Conservation (phyloP, 495 filamentous ascomycete species). For the Podospora tetraspora region DNA sequence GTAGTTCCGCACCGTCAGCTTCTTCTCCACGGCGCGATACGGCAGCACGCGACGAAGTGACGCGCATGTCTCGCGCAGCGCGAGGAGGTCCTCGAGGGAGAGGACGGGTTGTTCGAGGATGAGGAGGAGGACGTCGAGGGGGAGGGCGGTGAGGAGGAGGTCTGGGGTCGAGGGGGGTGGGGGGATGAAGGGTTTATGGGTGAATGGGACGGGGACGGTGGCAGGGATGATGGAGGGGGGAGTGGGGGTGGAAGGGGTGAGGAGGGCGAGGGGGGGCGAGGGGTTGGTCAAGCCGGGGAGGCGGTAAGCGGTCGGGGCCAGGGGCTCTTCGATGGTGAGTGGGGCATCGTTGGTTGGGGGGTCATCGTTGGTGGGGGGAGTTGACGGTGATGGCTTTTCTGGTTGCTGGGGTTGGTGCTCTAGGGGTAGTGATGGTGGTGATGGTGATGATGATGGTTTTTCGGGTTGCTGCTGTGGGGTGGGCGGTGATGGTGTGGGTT, state of each 20-base stretch:
- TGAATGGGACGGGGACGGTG: background rate
- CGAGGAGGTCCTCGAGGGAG: constrained; percentile 2
- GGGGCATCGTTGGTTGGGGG: background rate
- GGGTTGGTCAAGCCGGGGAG: constrained; percentile 5
- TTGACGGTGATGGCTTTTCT: background rate
- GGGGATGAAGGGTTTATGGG: background rate
- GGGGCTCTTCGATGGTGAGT: background rate
- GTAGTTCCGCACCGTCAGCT: constrained; percentile 6
- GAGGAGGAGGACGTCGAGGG: background rate
- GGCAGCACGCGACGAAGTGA: constrained; percentile 2
- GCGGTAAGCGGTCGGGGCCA: background rate
- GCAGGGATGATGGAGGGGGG: background rate
- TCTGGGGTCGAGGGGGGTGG: background rate
- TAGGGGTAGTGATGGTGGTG: background rate
- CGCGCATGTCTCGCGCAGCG: background rate
- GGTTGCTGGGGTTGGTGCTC: background rate
- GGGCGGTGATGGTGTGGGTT: background rate
- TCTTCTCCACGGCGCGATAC: background rate
- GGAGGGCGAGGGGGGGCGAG: background rate
- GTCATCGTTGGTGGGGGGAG: background rate
- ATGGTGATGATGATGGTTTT: background rate
- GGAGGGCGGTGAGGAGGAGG: constrained; percentile 1
- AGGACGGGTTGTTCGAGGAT: background rate
- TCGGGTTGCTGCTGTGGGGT: background rate
- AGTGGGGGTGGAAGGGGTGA: background rate